Evolutionary conservation across 768 basidiomycete genomes (phyloP).

Genomic region (Dentipellis fragilis): DNA sequence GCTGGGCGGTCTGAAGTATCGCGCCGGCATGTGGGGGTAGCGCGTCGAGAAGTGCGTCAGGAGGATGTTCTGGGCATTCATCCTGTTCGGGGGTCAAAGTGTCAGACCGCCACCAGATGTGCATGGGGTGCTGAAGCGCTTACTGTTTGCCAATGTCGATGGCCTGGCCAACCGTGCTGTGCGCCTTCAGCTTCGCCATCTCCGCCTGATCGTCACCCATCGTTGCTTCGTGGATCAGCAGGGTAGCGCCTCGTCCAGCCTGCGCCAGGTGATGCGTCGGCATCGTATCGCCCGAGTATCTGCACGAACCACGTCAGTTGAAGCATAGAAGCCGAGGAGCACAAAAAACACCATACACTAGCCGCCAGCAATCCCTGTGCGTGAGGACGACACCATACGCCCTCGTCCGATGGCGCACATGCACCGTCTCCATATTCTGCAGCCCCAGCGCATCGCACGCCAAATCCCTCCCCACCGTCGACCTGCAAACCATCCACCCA

Average conservation of each 20-base stretch:
- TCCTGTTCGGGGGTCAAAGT: constrained; percentile 33
- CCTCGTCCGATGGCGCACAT: constrained; percentile 12
- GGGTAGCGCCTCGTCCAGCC: constrained; percentile 57
- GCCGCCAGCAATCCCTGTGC: constrained; percentile 12
- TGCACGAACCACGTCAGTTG: constrained; percentile 24
- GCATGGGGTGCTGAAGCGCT: constrained; percentile 16
- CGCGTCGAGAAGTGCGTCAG: constrained; percentile 94
- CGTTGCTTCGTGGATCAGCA: constrained; percentile 92
- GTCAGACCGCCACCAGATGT: background rate
- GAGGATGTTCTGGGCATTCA: constrained; percentile 78
- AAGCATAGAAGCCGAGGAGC: background rate
- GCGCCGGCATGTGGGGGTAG: constrained; percentile 72
- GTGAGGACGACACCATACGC: constrained; percentile 10
- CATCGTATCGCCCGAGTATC: constrained; percentile 88
- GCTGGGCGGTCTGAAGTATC: constrained; percentile 12
- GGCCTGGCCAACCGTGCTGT: constrained; percentile 87
- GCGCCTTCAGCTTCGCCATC: constrained; percentile 65
- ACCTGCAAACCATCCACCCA: no score
- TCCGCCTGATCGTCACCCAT: constrained; percentile 79
- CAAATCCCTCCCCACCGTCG: constrained; percentile 8
- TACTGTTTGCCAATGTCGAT: constrained; percentile 66
- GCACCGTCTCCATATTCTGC: constrained; percentile 4
- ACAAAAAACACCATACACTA: constrained; percentile 6
- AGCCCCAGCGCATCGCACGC: constrained; percentile 11
- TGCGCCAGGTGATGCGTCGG: constrained; percentile 60